Conservation (phyloP, 31 red algal species). For the Porphyra umbilicalis region DNA sequence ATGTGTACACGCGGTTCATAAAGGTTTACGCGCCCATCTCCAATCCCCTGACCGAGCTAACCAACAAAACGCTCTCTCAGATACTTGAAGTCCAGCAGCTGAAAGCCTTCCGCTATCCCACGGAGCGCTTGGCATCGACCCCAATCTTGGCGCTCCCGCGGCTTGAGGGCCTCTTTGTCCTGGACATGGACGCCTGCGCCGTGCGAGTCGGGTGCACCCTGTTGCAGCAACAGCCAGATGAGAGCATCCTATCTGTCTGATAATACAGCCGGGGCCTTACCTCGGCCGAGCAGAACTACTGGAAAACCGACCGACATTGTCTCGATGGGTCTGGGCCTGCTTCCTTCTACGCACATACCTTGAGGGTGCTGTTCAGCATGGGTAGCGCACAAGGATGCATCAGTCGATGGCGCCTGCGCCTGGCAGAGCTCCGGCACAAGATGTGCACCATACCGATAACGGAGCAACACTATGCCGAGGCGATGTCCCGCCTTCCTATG, state of each 20-base stretch:
- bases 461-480: slow-evolving; percentile 9
- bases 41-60: background rate
- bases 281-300: background rate
- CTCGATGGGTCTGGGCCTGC: slow-evolving; percentile 17
- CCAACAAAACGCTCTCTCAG: background rate
- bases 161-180: background rate
- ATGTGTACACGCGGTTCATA: slow-evolving; percentile 4
- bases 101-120: background rate
- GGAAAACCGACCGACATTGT: slow-evolving; percentile 5
- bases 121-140: background rate
- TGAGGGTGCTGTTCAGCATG: slow-evolving; percentile 17
- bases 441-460: slow-evolving; percentile 16
- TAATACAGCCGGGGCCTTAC: slow-evolving; percentile 5
- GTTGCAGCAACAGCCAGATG: background rate
- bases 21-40: background rate
- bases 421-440: slow-evolving; percentile 20
- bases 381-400: background rate
- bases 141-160: slow-evolving; percentile 8
- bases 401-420: slow-evolving; percentile 16
- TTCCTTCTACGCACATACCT: slow-evolving; percentile 22
- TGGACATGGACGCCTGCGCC: slow-evolving; percentile 9
- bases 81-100: slow-evolving; percentile 1
- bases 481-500: slow-evolving; percentile 1
- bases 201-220: background rate
- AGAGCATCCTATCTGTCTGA: background rate